Base-by-base conservation (phyloP, 2,329 filamentous ascomycete species). In the Torrubiella hemipterigena region DNA sequence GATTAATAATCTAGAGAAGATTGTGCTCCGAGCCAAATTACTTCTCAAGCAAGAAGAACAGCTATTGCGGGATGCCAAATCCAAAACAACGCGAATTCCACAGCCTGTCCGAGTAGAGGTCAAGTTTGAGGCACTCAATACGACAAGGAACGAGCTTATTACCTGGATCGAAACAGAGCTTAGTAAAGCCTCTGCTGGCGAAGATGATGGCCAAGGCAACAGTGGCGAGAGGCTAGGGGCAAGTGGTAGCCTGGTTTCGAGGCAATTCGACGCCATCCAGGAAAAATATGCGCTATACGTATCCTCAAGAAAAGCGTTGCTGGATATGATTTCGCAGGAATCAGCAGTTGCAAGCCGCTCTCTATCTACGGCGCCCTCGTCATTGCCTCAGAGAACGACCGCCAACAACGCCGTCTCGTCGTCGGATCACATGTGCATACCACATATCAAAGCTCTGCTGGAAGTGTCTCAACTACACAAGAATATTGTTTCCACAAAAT, bases 141-240 rank as follows among this genome's bases (percentile, higher is more conserved):
- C 55, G 7, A 70, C 74, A 9, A 63, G 76, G 12, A 65, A 67
- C 31, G 69, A 72, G 38, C 59, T 80, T 30, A 78, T 80, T 36
- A 59, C 53, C 34, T 80, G 75, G 75, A 77, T 80, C 34, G 75
- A 80, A 48, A 56, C 54, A 5, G 76, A 79, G 46, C 52, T 80
- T 15, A 55, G 61, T 31, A 70, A 68, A 33, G 69, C 71, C 2
- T 59, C 62, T 5, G 52, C 49, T 1, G 46, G 41, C 2, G 47
- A 47, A 6, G 45, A 46, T 8, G 38, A 43, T 5, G 46, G 48
- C 6, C 39, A 40, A 15, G 32, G 41, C 4, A 45, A 47, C 10
- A 38, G 41, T 31, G 33, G n/a, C 37, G 35, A 45, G 19, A 42
- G 42, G 12, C 33, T 38, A 23, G 31, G 39, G 16, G 34, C 10